These are phyloP conservation scores for Triticum turgidum DNA, from an alignment of 176 grass and related monocot species.

Conservation along the genomic window DNA sequence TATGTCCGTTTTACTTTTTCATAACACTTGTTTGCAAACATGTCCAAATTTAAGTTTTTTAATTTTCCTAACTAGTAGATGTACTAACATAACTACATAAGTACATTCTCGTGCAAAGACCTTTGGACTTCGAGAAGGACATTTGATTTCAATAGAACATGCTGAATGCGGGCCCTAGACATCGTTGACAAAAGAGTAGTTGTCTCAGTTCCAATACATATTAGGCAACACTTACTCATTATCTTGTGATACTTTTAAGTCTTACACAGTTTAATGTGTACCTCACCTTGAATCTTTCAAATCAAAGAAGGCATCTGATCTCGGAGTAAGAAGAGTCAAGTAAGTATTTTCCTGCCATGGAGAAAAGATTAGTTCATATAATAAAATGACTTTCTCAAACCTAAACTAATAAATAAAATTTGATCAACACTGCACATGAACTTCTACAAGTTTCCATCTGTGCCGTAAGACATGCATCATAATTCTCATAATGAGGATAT, in stretches of 20 bases:
- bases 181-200: slow-evolving; percentile 29
- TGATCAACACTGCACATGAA: background rate
- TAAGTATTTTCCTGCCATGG: slow-evolving; percentile 76
- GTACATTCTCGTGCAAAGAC: slow-evolving; percentile 61
- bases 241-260: slow-evolving; percentile 11
- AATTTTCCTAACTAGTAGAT: too few species aligned
- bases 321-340: slow-evolving; percentile 67
- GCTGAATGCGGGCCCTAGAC: slow-evolving; percentile 66
- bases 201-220: slow-evolving; percentile 21
- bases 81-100: background rate
- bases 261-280: slow-evolving; percentile 17
- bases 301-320: slow-evolving; percentile 92
- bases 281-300: slow-evolving; percentile 91
- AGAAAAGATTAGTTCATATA: slow-evolving; percentile 37
- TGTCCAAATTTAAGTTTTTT: too few species aligned
- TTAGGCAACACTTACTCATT: background rate
- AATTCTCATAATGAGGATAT: background rate
- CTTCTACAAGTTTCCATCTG: background rate
- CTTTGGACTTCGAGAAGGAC: slow-evolving; percentile 80
- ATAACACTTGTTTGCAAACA: too few species aligned
- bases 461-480: background rate
- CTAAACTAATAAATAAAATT: background rate
- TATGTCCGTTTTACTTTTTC: too few species aligned
- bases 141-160: slow-evolving; percentile 87
- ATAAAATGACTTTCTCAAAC: background rate